phyloP scores from a whole-genome alignment of 2,329 filamentous ascomycete genomes.

The Gyromitra esculenta region DNA sequence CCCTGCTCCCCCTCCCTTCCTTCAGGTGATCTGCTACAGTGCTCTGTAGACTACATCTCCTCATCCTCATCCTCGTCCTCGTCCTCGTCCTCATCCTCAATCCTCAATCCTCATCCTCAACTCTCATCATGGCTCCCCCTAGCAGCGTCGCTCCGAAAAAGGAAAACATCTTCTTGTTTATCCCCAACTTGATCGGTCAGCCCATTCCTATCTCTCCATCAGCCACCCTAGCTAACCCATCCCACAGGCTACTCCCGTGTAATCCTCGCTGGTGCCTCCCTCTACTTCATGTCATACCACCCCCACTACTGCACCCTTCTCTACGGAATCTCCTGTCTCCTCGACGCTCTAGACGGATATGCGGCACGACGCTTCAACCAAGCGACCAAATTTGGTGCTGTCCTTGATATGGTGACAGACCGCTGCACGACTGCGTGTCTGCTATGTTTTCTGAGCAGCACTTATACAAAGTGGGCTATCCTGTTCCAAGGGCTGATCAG shows the following conservation, averaged over 20 bases:
- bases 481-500: conserved; percentile 93
- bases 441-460: conserved; percentile 91
- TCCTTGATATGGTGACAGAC: conserved; percentile 99
- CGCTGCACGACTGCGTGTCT: conserved; percentile 95
- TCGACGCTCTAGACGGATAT: conserved; percentile 93
- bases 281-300: conserved; percentile 99
- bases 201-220: conserved; percentile 78
- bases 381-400: conserved; percentile 93
- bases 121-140: conserved; percentile 34
- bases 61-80: too few species aligned
- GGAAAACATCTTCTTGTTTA: conserved; percentile 85
- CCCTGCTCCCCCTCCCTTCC: conserved; percentile 12
- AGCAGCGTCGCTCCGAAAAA: conserved; percentile 62
- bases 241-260: conserved; percentile 91
- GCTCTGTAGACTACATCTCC: conserved; percentile 2
- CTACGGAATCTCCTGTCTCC: conserved; percentile 92
- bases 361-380: conserved; percentile 89
- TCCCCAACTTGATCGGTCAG: conserved; percentile 84
- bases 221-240: conserved; percentile 92
- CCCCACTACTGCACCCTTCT: conserved; percentile 92
- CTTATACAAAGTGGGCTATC: conserved; percentile 93
- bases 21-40: background rate
- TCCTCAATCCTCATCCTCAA: background rate
- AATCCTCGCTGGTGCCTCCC: conserved; percentile 83
- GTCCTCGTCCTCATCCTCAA: background rate